A percentile compares a stretch with the other conserved stretches of the same genome.
These are phyloP conservation scores for Phytopythium oedochilum DNA, from an alignment of 352 stramenopile genomes.

Conservation along the genomic window DNA sequence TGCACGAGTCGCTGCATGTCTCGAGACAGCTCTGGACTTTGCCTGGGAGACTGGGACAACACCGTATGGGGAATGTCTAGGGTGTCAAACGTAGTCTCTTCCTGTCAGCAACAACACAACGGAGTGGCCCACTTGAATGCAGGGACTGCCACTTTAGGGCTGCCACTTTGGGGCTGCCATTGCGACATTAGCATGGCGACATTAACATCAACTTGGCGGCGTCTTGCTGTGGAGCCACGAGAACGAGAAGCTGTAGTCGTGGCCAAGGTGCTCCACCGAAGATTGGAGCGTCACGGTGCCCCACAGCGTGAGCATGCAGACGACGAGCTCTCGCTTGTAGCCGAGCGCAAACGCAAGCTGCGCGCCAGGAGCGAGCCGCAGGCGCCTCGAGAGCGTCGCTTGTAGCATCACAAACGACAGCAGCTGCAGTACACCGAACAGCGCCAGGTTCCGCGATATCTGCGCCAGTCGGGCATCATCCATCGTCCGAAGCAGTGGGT, in stretches of 20 bases:
- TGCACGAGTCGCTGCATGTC: background rate
- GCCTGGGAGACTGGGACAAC: no score
- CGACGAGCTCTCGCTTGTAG: background rate
- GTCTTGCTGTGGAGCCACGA: no score
- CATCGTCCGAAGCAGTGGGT: background rate
- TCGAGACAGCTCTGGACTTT: background rate
- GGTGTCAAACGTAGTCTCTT: no score
- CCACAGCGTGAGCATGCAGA: background rate
- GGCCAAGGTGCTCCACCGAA: background rate
- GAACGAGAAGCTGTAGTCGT: slow-evolving; percentile 1
- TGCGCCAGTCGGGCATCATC: background rate
- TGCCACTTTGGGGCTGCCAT: no score
- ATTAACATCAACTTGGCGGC: no score
- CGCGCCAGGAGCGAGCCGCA: background rate
- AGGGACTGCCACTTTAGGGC: no score
- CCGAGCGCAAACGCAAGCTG: background rate
- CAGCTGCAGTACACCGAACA: background rate
- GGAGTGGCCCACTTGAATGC: no score
- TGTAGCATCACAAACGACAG: slow-evolving; percentile 1
- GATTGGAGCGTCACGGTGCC: background rate
- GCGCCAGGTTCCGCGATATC: background rate
- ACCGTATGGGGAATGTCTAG: no score
- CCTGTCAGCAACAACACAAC: no score
- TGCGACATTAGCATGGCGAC: no score
- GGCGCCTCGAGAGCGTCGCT: background rate